Evolutionary conservation across 2,329 filamentous ascomycete species (phyloP).

Genomic region (Thelonectria blattea): DNA sequence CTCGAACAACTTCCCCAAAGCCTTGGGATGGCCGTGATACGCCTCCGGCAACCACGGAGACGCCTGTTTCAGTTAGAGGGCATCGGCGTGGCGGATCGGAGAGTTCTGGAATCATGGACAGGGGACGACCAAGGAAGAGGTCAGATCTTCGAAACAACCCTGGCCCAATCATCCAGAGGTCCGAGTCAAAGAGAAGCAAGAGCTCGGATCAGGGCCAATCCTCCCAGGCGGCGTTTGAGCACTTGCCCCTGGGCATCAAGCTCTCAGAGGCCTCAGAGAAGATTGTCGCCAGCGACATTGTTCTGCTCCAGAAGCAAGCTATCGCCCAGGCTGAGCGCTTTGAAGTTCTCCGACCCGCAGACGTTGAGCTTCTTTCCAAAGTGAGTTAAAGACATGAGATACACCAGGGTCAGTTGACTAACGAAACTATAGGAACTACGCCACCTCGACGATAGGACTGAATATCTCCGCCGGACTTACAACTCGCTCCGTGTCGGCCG

Average conservation of each 20-base stretch:
- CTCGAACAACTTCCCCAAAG: slow-evolving; percentile 49
- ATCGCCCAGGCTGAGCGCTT: slow-evolving; percentile 67
- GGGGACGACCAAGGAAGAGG: slow-evolving; percentile 65
- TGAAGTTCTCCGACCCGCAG: slow-evolving; percentile 66
- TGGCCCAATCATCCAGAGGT: slow-evolving; percentile 45
- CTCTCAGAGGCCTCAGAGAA: slow-evolving; percentile 58
- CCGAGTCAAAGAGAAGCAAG: slow-evolving; percentile 52
- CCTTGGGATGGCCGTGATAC: slow-evolving; percentile 49
- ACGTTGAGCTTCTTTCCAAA: slow-evolving; percentile 70
- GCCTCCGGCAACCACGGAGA: slow-evolving; percentile 35
- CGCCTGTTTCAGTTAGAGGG: slow-evolving; percentile 24
- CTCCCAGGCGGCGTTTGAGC: slow-evolving; percentile 57
- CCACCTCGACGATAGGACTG: slow-evolving; percentile 76
- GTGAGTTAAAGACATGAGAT: slow-evolving; percentile 45
- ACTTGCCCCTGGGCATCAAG: slow-evolving; percentile 64
- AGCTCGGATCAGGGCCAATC: slow-evolving; percentile 53
- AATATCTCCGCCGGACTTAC: slow-evolving; percentile 79
- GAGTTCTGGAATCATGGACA: slow-evolving; percentile 64
- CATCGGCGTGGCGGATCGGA: slow-evolving; percentile 64
- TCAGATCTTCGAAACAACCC: slow-evolving; percentile 50
- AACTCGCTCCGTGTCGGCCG: slow-evolving; percentile 76
- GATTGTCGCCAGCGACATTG: slow-evolving; percentile 56
- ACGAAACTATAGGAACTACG: slow-evolving; percentile 65
- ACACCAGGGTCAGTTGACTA: slow-evolving; percentile 1
- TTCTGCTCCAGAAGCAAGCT: slow-evolving; percentile 63